phyloP scores from a whole-genome alignment of 2,329 filamentous ascomycete species.

The Diaporthe sp. region DNA sequence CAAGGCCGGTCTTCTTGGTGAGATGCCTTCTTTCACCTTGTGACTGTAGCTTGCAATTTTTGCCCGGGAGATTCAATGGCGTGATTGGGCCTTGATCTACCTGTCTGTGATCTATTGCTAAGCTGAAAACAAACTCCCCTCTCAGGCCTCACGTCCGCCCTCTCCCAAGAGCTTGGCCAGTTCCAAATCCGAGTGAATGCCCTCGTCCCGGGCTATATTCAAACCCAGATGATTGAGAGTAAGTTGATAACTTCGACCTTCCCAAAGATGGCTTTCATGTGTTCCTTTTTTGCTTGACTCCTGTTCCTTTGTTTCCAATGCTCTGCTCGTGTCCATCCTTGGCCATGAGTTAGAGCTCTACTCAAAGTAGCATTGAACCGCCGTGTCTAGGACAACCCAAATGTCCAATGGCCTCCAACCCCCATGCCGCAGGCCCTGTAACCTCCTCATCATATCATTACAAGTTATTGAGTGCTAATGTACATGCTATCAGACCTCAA shows the following conservation, averaged over 20 bases:
- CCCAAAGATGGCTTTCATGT: neutral
- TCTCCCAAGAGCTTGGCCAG: slow-evolving; percentile 73
- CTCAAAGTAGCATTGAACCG: neutral
- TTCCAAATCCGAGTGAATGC: slow-evolving; percentile 82
- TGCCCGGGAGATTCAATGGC: neutral
- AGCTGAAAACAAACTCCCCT: slow-evolving; percentile 9
- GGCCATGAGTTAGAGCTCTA: slow-evolving; percentile 6
- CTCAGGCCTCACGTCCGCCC: slow-evolving; percentile 76
- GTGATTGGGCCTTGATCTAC: neutral
- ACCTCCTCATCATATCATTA: slow-evolving; percentile 31
- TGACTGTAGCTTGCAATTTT: neutral
- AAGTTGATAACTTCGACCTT: slow-evolving; percentile 46
- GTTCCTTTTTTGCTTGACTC: slow-evolving; percentile 27
- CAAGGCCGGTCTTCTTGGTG: slow-evolving; percentile 84
- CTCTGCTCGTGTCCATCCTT: slow-evolving; percentile 2
- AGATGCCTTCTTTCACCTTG: slow-evolving; percentile 43
- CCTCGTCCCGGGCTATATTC: slow-evolving; percentile 85
- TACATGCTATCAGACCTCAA: slow-evolving; percentile 49
- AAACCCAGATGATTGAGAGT: slow-evolving; percentile 85
- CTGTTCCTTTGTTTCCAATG: slow-evolving; percentile 20
- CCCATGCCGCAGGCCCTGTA: slow-evolving; percentile 38
- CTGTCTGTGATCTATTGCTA: slow-evolving; percentile 3
- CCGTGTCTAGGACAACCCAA: slow-evolving; percentile 26
- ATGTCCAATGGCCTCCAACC: slow-evolving; percentile 35
- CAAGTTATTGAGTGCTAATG: slow-evolving; percentile 36